These are phyloP conservation scores for Phytopythium vexans DNA, from an alignment of 352 stramenopile species.

Conservation along the genomic window DNA sequence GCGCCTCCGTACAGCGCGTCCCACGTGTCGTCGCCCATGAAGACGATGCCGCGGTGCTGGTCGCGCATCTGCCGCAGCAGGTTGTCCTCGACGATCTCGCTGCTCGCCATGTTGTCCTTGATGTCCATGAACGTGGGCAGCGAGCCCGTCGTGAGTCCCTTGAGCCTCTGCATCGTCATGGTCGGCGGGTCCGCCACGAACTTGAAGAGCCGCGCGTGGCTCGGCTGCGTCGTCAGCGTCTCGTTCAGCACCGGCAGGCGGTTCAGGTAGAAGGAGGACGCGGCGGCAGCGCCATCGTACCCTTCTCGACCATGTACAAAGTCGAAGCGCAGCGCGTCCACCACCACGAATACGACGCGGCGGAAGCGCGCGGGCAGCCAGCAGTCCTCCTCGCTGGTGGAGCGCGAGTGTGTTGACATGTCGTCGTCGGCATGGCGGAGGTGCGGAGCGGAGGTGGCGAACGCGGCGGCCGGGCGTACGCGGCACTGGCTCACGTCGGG, in stretches of 20 bases:
- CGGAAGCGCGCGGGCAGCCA: constrained; percentile 77
- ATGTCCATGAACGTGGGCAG: constrained; percentile 98
- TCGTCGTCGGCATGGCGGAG: background rate
- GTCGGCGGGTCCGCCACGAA: constrained; percentile 98
- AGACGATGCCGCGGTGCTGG: constrained; percentile 73
- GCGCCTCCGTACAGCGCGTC: constrained; percentile 89
- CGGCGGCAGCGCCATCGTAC: constrained; percentile 2
- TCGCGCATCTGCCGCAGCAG: constrained; percentile 88
- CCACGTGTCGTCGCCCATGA: constrained; percentile 99
- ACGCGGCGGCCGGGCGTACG: constrained; percentile 15
- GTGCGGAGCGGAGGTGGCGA: constrained; percentile 3
- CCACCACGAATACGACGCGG: constrained; percentile 92
- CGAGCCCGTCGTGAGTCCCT: constrained; percentile 96
- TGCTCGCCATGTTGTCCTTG: constrained; percentile 91
- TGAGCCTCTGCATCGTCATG: constrained; percentile 98
- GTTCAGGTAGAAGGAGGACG: constrained; percentile 71
- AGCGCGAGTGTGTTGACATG: constrained; percentile 5
- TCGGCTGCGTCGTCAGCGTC: constrained; percentile 43
- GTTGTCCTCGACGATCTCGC: constrained; percentile 95
- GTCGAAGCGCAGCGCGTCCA: constrained; percentile 97
- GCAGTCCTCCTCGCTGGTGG: constrained; percentile 27
- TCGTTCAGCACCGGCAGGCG: constrained; percentile 81
- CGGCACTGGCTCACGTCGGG: constrained; percentile 59
- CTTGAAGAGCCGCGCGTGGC: constrained; percentile 82
- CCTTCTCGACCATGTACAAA: constrained; percentile 65